Evolutionary conservation across 495 filamentous ascomycete genomes (phyloP).

Genomic region (Durotheca rogersii): DNA sequence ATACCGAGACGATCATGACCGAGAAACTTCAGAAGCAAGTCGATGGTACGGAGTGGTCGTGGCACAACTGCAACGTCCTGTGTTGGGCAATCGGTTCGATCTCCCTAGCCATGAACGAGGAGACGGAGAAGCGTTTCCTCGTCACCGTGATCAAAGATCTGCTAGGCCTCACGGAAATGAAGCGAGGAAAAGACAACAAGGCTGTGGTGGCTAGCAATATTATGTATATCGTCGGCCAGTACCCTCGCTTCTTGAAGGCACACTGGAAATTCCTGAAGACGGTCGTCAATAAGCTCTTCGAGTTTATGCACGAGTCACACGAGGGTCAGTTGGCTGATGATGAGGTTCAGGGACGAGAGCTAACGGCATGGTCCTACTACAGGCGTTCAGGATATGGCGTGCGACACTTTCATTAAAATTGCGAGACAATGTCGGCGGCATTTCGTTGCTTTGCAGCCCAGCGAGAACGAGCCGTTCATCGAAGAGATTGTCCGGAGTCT

Average conservation of each 20-base stretch:
- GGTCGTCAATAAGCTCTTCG: constrained; percentile 98
- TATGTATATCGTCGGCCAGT: constrained; percentile 99
- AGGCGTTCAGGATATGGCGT: constrained; percentile 99
- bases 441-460: constrained; percentile 93
- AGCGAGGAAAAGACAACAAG: constrained; percentile 98
- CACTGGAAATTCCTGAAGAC: constrained; percentile 99
- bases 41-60: constrained; percentile 95
- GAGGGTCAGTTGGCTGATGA: constrained; percentile 63
- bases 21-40: constrained; percentile 95
- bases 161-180: constrained; percentile 97
- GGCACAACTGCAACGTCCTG: constrained; percentile 98
- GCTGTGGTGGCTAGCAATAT: constrained; percentile 99
- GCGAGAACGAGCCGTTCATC: constrained; percentile 93
- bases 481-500: constrained; percentile 97
- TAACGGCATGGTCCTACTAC: constrained; percentile 18
- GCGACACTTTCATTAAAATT: constrained; percentile 99
- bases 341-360: constrained; percentile 1
- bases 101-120: constrained; percentile 98
- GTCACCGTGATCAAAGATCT: constrained; percentile 99
- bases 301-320: constrained; percentile 99
- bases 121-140: constrained; percentile 96
- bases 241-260: constrained; percentile 95
- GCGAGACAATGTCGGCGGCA: constrained; percentile 96
- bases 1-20: constrained; percentile 98
- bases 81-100: constrained; percentile 99